Evolutionary conservation across 2,329 filamentous ascomycete genomes (phyloP), one percentile per base, ranked within the genome.

Genomic region (Chrysoporthe puriensis): DNA sequence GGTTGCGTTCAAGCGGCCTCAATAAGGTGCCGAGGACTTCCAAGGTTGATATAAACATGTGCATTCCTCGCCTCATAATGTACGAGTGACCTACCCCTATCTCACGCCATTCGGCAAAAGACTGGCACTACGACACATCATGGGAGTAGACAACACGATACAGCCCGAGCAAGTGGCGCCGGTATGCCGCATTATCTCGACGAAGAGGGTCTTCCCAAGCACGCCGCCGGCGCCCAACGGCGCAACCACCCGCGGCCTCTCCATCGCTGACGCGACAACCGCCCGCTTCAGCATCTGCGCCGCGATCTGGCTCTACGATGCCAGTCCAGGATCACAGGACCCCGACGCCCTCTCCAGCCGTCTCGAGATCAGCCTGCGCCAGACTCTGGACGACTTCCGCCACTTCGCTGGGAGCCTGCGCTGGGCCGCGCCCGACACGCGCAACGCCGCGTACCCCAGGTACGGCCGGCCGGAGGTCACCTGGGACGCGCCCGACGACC

Each of bases 271-370:
- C 73, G 79, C 79, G 2, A 79, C 79, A 0, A 78, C 79, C 11
- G 78, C 79, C 2, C 74, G 79, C 4, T 84, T 82, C 68, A 64
- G 76, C 1, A 70, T 77, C 4, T 79, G 79, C 8, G 78, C 76
- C 26, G 81, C 80, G 3, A 77, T 83, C 21, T 84, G 82, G 82
- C 77, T 83, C 8, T 84, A 76, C 66, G 74, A 81, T 44, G 72
- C 75, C 56, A 74, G 74, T 21, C 70, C 69, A 26, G 52, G 46
- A 34, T 59, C 67, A 16, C 36, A 65, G 4, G 42, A 54, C 11
- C 26, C 3, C 13, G 36, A 44, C 18, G 59, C 40, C 9, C 63
- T 60, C 40, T 46, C 34, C 46, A 40, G 18, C 32, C 50, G 46
- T 14, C 67, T 76, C 11, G 67, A 71, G 62, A 40, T 34, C 1